Base-by-base conservation (phyloP, 352 stramenopile species). In the Paralagenidium karlingii region DNA sequence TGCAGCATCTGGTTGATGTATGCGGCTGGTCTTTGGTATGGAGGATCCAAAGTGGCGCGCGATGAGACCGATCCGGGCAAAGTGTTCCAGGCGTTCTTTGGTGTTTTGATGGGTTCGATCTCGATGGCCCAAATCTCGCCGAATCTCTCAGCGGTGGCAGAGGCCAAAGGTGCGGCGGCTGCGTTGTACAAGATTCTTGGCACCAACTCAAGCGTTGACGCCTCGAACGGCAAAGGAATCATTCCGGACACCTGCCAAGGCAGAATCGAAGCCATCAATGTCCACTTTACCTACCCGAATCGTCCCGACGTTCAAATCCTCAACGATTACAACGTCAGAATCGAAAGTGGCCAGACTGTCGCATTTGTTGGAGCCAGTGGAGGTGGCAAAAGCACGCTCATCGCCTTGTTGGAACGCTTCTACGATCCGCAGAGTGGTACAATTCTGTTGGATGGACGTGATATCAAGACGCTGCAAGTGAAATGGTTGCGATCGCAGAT, bases 401-500 rank as follows among this genome's bases (percentile, higher is more conserved):
- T 50, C 26, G 18, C 53, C 0, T 57, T 96, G 22, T 49, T 94
- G 7, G 60, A 94, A 38, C 52, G 86, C 9, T 96, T 97, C 39
- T 97, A 97, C 54, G 70, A 94, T 40, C 76, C 79, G 2, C 51
- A 40, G 27, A 43, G 50, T 11, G 89, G 91, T 11, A 30, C 38
- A 1, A 64, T 97, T 10, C 40, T 66, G 3, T 73, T 96, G 15
- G 80, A 96, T 45, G 85, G 79, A 13, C 56, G 58, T 18, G 58
- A 92, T 32, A 56, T 95, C 22, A 61, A 47, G 39, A 70, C 76
- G 20, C 37, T 94, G 5, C 89, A 94, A 41, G 42, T 96, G 12
- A 80, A 78, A 39, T 67, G 57, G 30, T 20, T 36, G 19, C 30
- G 30, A 36, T 3, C 30, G 8, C 30, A 36, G 22, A 82, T 75